phyloP scores from a whole-genome alignment of 2,329 filamentous ascomycete species.

The Trichoderma asperellum region DNA sequence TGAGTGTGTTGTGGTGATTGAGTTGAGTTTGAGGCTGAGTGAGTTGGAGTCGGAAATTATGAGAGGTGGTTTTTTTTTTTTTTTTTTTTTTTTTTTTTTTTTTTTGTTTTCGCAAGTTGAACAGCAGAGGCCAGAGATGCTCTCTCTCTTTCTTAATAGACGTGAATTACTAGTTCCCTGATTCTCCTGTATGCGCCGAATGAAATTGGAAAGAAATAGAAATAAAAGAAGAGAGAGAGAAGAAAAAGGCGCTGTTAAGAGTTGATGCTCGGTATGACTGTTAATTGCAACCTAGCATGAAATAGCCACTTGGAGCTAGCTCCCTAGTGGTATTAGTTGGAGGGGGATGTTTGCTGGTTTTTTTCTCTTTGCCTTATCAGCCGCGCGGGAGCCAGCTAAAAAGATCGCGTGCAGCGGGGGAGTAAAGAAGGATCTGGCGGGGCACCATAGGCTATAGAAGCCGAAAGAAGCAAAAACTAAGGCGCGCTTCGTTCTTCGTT shows the following conservation, averaged over 20 bases:
- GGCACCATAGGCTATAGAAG: constrained; percentile 1
- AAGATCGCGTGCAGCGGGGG: background rate
- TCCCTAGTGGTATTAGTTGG: background rate
- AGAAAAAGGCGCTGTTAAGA: background rate
- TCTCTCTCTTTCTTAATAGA: too few relatives aligned
- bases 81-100: background rate
- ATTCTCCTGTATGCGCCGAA: background rate
- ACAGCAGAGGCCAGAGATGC: background rate
- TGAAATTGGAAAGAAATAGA: background rate
- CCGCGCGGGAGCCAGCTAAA: background rate
- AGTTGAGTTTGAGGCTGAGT: background rate
- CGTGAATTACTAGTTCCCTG: too few relatives aligned
- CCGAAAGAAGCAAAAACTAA: background rate
- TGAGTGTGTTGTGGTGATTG: background rate
- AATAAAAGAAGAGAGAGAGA: background rate
- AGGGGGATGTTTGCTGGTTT: too few relatives aligned
- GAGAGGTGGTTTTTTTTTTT: background rate
- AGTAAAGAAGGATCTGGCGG: background rate
- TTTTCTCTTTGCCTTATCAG: constrained; percentile 9
- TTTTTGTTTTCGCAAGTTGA: background rate
- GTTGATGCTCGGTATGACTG: background rate
- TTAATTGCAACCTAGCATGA: background rate
- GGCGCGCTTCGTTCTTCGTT: background rate
- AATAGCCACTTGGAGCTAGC: background rate
- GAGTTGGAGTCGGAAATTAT: background rate